phyloP scores from a whole-genome alignment of 345 rosid genomes.

The Erucastrum elatum region DNA sequence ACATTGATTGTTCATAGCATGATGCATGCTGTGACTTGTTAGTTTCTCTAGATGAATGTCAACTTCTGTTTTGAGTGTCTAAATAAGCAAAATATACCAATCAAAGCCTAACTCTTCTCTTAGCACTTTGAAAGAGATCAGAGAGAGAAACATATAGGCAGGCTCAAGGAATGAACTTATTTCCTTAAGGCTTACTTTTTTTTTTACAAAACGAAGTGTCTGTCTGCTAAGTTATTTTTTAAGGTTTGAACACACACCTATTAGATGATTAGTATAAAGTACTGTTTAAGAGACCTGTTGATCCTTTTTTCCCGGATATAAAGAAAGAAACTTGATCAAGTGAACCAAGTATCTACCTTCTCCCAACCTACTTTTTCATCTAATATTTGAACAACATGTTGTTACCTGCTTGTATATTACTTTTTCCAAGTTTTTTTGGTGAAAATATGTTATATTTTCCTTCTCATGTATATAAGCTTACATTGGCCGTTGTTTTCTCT shows the following conservation, averaged over 20 bases:
- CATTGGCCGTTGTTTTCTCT: conserved; percentile 5
- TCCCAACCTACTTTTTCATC: conserved; percentile 17
- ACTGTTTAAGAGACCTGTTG: conserved; percentile 17
- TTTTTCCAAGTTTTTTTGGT: neutral
- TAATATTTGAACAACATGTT: conserved; percentile 8
- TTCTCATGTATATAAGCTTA: conserved; percentile 3
- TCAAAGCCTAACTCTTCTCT: neutral
- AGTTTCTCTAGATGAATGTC: neutral
- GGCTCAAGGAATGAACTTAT: neutral
- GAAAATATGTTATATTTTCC: neutral
- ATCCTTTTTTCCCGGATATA: neutral
- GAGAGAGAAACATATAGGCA: too few relatives aligned
- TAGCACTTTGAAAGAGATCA: too few relatives aligned
- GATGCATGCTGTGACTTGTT: too few relatives aligned
- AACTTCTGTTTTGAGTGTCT: neutral
- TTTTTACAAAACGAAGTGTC: neutral
- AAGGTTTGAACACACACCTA: neutral
- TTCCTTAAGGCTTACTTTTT: neutral
- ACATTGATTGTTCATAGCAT: neutral
- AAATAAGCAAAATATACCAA: neutral
- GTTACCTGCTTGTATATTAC: conserved; percentile 10
- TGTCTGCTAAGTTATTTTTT: neutral
- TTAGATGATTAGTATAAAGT: neutral
- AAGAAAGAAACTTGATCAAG: conserved; percentile 25
- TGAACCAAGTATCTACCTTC: conserved; percentile 28